These are phyloP conservation scores for Macrophomina pseudophaseolina DNA, from an alignment of 2,329 filamentous ascomycete species.

Conservation along the genomic window DNA sequence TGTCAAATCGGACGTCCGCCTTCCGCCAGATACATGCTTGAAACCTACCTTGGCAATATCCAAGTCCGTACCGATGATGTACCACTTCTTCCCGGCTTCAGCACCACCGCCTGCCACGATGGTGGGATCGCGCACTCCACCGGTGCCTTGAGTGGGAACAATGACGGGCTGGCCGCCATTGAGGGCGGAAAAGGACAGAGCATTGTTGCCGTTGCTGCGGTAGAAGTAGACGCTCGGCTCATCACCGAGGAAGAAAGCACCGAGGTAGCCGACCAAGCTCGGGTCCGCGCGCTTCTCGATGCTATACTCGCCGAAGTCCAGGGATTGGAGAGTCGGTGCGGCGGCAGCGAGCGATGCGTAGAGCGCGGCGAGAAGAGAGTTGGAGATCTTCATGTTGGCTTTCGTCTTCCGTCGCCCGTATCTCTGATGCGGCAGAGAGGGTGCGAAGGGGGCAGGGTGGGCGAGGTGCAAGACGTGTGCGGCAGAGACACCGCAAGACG, in stretches of 20 bases:
- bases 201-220: conserved; percentile 58
- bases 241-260: conserved; percentile 61
- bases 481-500: background rate
- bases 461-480: background rate
- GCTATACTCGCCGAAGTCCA: conserved; percentile 24
- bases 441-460: background rate
- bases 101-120: conserved; percentile 54
- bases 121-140: conserved; percentile 59
- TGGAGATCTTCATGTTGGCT: background rate
- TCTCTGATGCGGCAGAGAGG: background rate
- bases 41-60: conserved; percentile 48
- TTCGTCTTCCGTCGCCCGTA: background rate
- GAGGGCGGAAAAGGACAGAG: conserved; percentile 55
- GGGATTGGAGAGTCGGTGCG: conserved; percentile 17
- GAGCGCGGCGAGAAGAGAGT: background rate
- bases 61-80: conserved; percentile 61
- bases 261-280: conserved; percentile 57
- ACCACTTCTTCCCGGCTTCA: conserved; percentile 59
- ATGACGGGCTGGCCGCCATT: conserved; percentile 57
- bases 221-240: conserved; percentile 62
- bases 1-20: background rate
- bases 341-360: background rate
- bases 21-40: too few relatives aligned
- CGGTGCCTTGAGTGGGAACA: conserved; percentile 56
- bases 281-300: conserved; percentile 37